A percentile compares a stretch with the other conserved stretches of the same genome.
These are phyloP conservation scores for Xerocomus spinulosus DNA, from an alignment of 768 basidiomycete genomes.

Conservation along the genomic window DNA sequence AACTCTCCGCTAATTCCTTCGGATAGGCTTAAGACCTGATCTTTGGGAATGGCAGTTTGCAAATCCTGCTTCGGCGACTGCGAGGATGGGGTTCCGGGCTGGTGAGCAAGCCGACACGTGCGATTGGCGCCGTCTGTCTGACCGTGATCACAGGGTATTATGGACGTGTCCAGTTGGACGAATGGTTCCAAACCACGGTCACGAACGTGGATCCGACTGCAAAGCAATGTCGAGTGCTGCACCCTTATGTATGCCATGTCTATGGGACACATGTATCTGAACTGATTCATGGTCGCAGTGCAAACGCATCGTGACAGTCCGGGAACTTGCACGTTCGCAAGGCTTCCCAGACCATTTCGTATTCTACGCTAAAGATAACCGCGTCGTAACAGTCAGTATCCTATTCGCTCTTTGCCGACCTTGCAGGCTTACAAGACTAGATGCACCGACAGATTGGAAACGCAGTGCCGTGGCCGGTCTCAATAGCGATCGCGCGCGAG, in stretches of 20 bases:
- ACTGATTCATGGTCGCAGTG: conserved; percentile 38
- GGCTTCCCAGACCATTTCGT: conserved; percentile 75
- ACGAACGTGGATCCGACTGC: conserved; percentile 78
- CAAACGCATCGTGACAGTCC: conserved; percentile 64
- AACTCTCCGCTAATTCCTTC: neutral
- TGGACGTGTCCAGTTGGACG: conserved; percentile 52
- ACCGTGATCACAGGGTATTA: conserved; percentile 41
- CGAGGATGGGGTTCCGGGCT: conserved; percentile 45
- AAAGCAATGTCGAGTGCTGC: conserved; percentile 66
- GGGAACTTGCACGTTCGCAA: conserved; percentile 76
- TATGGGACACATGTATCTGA: neutral
- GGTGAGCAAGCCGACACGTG: conserved; percentile 32
- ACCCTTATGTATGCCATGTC: conserved; percentile 51
- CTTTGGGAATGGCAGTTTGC: conserved; percentile 57
- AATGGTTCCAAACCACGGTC: conserved; percentile 68
- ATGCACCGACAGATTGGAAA: conserved; percentile 82
- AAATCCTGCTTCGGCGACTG: conserved; percentile 57
- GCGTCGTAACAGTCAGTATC: conserved; percentile 55
- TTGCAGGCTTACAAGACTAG: conserved; percentile 31
- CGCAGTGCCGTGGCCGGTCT: conserved; percentile 67
- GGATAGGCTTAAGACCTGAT: conserved; percentile 32
- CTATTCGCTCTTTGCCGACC: neutral
- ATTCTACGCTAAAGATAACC: conserved; percentile 50
- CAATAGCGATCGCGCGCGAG: conserved; percentile 59
- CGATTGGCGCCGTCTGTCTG: neutral